Percentiles rank a stretch among this genome's conserved stretches.
Conservation (phyloP, 345 rosid genomes). For the Linum lewisii region DNA sequence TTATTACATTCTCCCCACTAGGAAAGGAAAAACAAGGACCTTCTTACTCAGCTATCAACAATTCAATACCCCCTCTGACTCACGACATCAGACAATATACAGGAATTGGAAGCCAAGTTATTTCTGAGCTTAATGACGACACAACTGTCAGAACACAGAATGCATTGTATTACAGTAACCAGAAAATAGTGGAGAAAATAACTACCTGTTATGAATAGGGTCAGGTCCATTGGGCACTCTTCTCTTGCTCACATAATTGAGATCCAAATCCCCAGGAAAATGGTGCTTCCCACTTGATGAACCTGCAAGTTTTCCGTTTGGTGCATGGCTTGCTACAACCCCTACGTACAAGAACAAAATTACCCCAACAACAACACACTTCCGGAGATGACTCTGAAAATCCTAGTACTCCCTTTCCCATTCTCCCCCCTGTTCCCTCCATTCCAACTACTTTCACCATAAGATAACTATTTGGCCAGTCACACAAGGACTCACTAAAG, state of each 20-base stretch:
- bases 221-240: constrained; percentile 96
- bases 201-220: constrained; percentile 97
- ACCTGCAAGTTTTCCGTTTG: constrained; percentile 17
- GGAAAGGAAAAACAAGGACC: no score
- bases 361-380: constrained; percentile 37
- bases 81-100: no score
- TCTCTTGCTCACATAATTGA: constrained; percentile 66
- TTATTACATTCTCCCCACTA: neutral
- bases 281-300: constrained; percentile 26
- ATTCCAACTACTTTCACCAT: constrained; percentile 33
- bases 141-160: neutral
- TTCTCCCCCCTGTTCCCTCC: constrained; percentile 18
- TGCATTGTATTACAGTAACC: neutral
- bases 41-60: neutral
- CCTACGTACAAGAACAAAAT: constrained; percentile 52
- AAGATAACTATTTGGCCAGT: constrained; percentile 25
- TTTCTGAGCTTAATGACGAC: neutral
- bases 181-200: neutral
- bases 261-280: constrained; percentile 30
- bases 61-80: no score
- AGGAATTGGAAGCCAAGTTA: neutral
- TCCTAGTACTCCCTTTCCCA: constrained; percentile 28
- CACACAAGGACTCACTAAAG: constrained; percentile 21
- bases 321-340: constrained; percentile 32
- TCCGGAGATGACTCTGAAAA: constrained; percentile 31